These are phyloP conservation scores for Pezicula radicicola DNA, from an alignment of 2,329 filamentous ascomycete species.

Conservation along the genomic window DNA sequence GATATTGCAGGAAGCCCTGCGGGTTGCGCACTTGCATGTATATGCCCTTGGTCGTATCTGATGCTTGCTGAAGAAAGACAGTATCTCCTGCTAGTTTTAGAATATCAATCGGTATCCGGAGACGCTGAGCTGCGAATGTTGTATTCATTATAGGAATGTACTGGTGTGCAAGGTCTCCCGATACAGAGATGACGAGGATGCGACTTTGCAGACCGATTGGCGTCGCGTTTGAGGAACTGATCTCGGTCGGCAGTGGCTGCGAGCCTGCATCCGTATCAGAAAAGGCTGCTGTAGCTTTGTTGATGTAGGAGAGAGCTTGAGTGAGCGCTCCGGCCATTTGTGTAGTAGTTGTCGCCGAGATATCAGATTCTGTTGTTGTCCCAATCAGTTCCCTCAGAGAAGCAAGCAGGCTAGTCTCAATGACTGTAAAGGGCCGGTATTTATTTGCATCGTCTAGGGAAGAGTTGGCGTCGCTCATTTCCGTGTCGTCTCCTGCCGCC, in stretches of 20 bases:
- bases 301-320: conserved; percentile 84
- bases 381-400: conserved; percentile 73
- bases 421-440: conserved; percentile 84
- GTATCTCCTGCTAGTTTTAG: conserved; percentile 81
- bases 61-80: conserved; percentile 91
- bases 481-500: conserved; percentile 45
- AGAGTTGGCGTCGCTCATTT: conserved; percentile 49
- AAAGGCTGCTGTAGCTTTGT: conserved; percentile 52
- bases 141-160: conserved; percentile 99
- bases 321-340: conserved; percentile 90
- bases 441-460: conserved; percentile 65
- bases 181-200: conserved; percentile 88
- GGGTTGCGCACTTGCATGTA: conserved; percentile 63
- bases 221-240: conserved; percentile 20
- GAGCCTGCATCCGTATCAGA: conserved; percentile 32
- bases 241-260: conserved; percentile 16
- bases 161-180: conserved; percentile 77
- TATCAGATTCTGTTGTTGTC: conserved; percentile 60
- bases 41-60: conserved; percentile 67
- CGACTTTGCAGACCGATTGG: conserved; percentile 64
- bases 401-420: conserved; percentile 75
- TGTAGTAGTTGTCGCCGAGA: conserved; percentile 71
- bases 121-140: conserved; percentile 90
- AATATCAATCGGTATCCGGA: conserved; percentile 88
- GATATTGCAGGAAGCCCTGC: conserved; percentile 78